Conservation (phyloP, 2,329 filamentous ascomycete species). For the Pyrenophora teres region DNA sequence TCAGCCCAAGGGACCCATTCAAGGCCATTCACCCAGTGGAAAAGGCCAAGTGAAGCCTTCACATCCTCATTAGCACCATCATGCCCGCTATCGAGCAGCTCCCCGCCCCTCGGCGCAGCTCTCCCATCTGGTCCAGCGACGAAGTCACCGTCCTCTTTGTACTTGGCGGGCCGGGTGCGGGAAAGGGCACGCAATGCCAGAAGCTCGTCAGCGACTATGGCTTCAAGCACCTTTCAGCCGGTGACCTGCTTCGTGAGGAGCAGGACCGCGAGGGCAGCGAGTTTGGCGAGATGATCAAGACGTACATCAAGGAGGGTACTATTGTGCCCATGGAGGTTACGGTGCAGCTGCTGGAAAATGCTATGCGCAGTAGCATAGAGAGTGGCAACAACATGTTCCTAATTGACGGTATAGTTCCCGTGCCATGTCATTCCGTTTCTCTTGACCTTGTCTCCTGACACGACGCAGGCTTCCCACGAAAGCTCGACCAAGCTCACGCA, state of each 20-base stretch:
- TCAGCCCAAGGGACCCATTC: constrained; percentile 33
- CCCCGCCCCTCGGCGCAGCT: constrained; percentile 53
- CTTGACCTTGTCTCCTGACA: neutral
- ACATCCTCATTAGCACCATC: constrained; percentile 37
- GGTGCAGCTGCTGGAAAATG: constrained; percentile 89
- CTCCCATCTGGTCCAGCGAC: constrained; percentile 73
- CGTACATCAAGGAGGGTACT: constrained; percentile 89
- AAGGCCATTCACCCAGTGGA: constrained; percentile 40
- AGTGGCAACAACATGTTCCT: constrained; percentile 70
- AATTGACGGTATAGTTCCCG: constrained; percentile 59
- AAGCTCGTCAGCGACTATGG: constrained; percentile 85
- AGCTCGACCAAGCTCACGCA: constrained; percentile 94
- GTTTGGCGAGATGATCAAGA: constrained; percentile 90
- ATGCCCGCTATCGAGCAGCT: constrained; percentile 49
- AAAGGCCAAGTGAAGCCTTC: constrained; percentile 26
- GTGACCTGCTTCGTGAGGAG: constrained; percentile 91
- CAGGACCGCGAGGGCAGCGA: constrained; percentile 84
- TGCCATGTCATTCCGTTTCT: neutral
- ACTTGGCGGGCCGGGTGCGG: constrained; percentile 91
- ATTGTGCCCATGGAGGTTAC: constrained; percentile 99
- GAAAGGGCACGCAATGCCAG: constrained; percentile 94
- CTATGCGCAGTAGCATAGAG: constrained; percentile 75
- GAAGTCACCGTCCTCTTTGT: constrained; percentile 95
- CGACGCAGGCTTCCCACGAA: constrained; percentile 78
- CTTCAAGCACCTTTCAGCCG: constrained; percentile 91